These are phyloP conservation scores for Astragalus membranaceus DNA, from an alignment of 306 rosid species.

Conservation along the genomic window DNA sequence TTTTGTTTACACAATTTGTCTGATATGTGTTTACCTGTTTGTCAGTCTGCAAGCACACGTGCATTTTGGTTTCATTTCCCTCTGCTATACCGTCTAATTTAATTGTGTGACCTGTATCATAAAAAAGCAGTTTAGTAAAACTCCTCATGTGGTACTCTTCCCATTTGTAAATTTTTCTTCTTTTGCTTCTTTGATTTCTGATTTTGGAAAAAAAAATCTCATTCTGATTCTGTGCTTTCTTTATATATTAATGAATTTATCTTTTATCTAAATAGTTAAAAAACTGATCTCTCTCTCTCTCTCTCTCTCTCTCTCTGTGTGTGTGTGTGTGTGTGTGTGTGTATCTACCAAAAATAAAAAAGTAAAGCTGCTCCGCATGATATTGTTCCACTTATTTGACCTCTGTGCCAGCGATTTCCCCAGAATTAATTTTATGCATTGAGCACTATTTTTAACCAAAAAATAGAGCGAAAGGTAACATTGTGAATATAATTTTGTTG, in stretches of 20 bases:
- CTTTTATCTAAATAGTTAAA: background rate
- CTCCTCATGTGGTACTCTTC: background rate
- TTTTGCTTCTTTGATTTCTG: background rate
- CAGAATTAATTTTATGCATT: constrained; percentile 1
- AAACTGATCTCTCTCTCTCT: background rate
- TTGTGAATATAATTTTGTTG: background rate
- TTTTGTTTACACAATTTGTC: background rate
- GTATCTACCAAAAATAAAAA: background rate
- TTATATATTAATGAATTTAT: background rate
- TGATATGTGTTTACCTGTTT: background rate
- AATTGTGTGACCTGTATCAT: background rate
- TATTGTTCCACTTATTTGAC: constrained; percentile 8
- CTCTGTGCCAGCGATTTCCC: background rate
- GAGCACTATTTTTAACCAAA: background rate
- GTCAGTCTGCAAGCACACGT: background rate
- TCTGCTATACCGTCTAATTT: constrained; percentile 5
- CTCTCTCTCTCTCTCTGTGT: too few relatives aligned
- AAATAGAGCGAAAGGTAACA: background rate
- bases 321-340: too few relatives aligned
- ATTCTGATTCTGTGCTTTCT: background rate
- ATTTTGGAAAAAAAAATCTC: background rate
- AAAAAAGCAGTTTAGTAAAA: background rate
- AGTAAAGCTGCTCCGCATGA: background rate
- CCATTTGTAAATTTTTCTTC: background rate
- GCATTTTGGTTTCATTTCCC: background rate